Base-by-base conservation (phyloP, 108 stramenopile genomes). In the Cyclostephanos tholiformis region DNA sequence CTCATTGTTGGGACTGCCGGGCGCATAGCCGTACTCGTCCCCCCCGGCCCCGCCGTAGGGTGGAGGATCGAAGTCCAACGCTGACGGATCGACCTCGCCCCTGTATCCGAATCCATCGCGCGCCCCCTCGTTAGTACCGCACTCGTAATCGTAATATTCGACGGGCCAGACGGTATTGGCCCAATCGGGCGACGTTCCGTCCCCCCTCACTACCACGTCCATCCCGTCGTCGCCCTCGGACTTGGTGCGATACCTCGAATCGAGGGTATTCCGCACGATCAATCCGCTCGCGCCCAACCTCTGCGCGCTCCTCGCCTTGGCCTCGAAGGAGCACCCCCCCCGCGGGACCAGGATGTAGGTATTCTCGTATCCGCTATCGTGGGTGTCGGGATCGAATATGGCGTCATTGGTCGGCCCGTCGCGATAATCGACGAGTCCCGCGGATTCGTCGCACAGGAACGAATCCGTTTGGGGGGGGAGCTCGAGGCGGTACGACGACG, bases 101-200 rank as follows among this genome's bases (percentile, higher is more conserved):
- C 71, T 58, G 25, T 74, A 3, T 5, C 79, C 79, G 6, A 63
- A 41, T 4, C 53, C 53, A 29, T 73, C 17, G 6, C 30, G 13
- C 19, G 76, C 39, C 23, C 44, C 23, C 7, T 57, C 17, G 22
- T 26, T 51, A 16, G 41, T 41, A 12, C 79, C 50, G 70, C 95
- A 96, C 71, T 96, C 95, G 82, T 91, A 96, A 80, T 96, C 93
- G 59, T 72, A 35, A 20, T 70, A 46, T n/a, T 70, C 64, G 16
- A 35, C 17, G 2, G 84, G 84, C 79, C 75, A 84, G 1, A 27
- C 12, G 13, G 72, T 74, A 27, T 72, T 69, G 32, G 51, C 23
- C 70, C 69, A 78, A 27, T 79, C 52, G 4, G 77, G 71, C 3
- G 6, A 1, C 19, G 19, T 8, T 1, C 52, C 52, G 52, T 20